Evolutionary conservation across 2,329 filamentous ascomycete genomes (phyloP).

Genomic region (Sporothrix globosa): DNA sequence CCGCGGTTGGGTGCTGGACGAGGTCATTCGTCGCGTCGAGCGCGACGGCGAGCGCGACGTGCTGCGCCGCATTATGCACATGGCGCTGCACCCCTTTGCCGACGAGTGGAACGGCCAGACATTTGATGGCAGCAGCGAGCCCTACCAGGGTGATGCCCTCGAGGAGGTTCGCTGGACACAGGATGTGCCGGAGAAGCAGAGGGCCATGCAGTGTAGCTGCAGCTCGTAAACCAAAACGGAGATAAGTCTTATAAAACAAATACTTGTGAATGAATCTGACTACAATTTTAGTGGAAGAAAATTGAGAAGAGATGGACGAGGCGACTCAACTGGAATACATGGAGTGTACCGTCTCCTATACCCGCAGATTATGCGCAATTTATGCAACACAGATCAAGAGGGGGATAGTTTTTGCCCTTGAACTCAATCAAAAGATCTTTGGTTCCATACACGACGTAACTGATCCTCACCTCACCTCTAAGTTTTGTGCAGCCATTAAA

Average conservation of each 20-base stretch:
- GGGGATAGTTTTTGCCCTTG: background rate
- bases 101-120: slow-evolving; percentile 68
- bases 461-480: background rate
- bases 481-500: background rate
- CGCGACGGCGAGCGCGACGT: slow-evolving; percentile 80
- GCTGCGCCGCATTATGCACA: slow-evolving; percentile 74
- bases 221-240: slow-evolving; percentile 64
- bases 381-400: background rate
- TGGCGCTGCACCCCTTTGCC: slow-evolving; percentile 82
- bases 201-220: slow-evolving; percentile 92
- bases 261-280: background rate
- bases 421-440: background rate
- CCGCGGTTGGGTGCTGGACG: slow-evolving; percentile 88
- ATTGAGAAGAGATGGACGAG: background rate
- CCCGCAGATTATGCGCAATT: background rate
- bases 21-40: slow-evolving; percentile 87
- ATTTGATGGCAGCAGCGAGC: slow-evolving; percentile 48
- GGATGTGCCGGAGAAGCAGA: slow-evolving; percentile 76
- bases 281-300: background rate
- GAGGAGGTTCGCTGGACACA: slow-evolving; percentile 84
- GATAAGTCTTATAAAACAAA: background rate
- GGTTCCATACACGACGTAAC: background rate
- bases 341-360: background rate
- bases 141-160: slow-evolving; percentile 62
- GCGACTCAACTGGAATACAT: background rate